phyloP scores from a whole-genome alignment of 441 rosid species.

The Gossypium gossypioides region DNA sequence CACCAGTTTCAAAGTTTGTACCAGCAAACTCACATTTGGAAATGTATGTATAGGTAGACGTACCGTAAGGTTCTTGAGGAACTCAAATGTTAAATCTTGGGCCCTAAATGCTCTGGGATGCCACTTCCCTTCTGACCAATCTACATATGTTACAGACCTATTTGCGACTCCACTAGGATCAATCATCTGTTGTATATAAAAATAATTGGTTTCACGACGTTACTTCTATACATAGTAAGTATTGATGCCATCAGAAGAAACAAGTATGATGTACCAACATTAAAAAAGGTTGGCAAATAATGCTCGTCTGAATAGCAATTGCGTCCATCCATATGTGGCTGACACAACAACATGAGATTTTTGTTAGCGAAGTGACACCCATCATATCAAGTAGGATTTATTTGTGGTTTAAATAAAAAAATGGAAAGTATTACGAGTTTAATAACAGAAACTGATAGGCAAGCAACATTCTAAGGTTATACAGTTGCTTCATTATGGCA shows the following conservation, averaged over 20 bases:
- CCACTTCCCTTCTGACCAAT: conserved; percentile 80
- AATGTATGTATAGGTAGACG: background rate
- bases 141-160: conserved; percentile 65
- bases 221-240: background rate
- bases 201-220: background rate
- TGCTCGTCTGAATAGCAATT: conserved; percentile 62
- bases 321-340: conserved; percentile 54
- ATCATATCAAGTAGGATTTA: background rate
- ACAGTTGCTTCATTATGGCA: background rate
- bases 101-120: conserved; percentile 54
- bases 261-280: conserved; percentile 31
- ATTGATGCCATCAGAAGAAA: conserved; percentile 11
- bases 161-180: conserved; percentile 63
- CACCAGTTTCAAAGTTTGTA: background rate
- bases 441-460: background rate
- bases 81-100: conserved; percentile 42
- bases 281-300: conserved; percentile 54
- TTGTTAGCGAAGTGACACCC: background rate
- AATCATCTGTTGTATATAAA: conserved; percentile 37
- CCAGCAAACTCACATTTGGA: background rate
- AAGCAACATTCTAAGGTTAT: background rate
- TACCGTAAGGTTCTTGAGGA: conserved; percentile 50
- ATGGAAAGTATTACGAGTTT: background rate
- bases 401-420: background rate
- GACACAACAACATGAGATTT: conserved; percentile 15